Evolutionary conservation across 2,329 filamentous ascomycete species (phyloP), one percentile per base, ranked within the genome.

Genomic region (Aureobasidium leucospermi): DNA sequence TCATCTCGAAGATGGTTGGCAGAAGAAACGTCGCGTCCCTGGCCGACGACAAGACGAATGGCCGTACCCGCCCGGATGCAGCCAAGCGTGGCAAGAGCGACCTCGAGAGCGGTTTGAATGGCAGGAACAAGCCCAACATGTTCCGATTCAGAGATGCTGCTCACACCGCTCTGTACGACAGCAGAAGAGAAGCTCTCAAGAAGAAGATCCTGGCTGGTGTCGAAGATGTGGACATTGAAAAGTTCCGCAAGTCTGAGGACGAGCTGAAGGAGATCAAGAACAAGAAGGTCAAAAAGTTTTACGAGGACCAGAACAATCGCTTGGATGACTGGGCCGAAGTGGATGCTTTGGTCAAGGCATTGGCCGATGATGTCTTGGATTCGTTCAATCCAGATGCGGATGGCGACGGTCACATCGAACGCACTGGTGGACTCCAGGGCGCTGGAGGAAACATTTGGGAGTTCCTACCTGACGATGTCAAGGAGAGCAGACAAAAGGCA

Each of bases 321-420:
- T 67, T 84, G 10, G 79, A 84, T 62, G 81, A 83, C 63, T 83
- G 81, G 81, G 69, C 82, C 10, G 80, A 84, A 67, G 80, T 84
- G 36, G 81, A 84, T 67, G 77, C 79, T 38, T 73, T 83, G 6
- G 82, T 85, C 45, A 76, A 76, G 62, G 75, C 77, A 28, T 74
- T 84, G 41, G 79, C 81, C 10, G 81, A 83, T 65, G 80, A 84
- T 64, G 78, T 85, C 7, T 73, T 85, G n/a, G 82, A 85, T 60
- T 80, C 76, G 43, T 83, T 85, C 76, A 76, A 81, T 61, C 82
- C 82, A 1, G 82, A 85, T 58, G 73, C 78, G 1, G 81, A 85
- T 62, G 73, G 78, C 32, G 82, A 85, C 64, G 81, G 82, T 2
- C 69, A 80, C n/a, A 73, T 73, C 6, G 82, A 85, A 64, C 72